Base-by-base conservation (phyloP, 306 rosid genomes). In the Trifolium fragiferum region DNA sequence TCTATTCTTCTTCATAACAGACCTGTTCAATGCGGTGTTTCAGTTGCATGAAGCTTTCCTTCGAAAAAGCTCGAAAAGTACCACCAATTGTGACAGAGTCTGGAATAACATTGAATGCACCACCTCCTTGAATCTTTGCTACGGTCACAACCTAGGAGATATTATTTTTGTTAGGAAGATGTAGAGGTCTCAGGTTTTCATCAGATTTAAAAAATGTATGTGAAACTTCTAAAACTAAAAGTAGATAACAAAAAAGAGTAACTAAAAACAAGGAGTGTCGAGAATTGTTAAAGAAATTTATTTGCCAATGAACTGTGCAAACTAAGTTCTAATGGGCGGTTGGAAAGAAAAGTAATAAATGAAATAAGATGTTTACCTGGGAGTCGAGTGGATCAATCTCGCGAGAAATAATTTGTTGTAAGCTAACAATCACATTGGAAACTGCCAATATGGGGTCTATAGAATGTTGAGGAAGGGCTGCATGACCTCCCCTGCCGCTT, bases 61-160 rank as follows among this genome's bases (percentile, higher is more conserved):
- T 81, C 7, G 91, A 84, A 83, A 95, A 92, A 53, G 97, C 93
- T 46, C 97, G 94, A 82, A 95, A 95, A 54, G 98, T 95, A 70
- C 99, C 99, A 5, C 97, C 98, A 65, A 95, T 86, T 25, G 90
- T 83, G 71, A 95, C 99, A 25, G 96, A 95, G 83, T 95, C 98
- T 40, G 99, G 99, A 82, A 95, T 92, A 57, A 95, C 97, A 76
- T 94, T 95, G 82, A 90, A 89, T 32, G 98, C 99, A 16, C 84
- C 93, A 62, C 98, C 99, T 80, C 98, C 99, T 83, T 90, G 93
- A 78, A 95, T 85, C 74, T 86, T 92, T 12, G 83, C 98, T 15
- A 92, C 97, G 0, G 99, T 95, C 50, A 95, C 82, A 25, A 95
- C 99, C 99, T 95, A 81, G 49, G 74, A 49, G 62, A 59, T 40